Conservation (phyloP, 257 asterid genomes). For the Apocynum venetum region DNA sequence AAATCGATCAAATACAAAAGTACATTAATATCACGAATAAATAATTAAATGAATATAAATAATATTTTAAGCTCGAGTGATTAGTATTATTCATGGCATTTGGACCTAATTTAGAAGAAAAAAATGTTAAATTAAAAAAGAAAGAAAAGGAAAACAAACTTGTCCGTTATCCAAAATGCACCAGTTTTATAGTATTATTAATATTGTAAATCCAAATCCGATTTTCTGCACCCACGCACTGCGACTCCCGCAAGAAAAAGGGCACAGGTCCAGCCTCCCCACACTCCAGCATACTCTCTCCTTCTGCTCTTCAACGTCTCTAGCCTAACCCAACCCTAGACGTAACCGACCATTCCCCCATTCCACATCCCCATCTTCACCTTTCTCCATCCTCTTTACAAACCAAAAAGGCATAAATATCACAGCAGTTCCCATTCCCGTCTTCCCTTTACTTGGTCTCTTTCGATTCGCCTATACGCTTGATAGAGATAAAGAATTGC, state of each 20-base stretch:
- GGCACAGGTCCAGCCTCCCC: neutral
- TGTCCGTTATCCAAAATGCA: neutral
- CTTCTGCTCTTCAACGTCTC: neutral
- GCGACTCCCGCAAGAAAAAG: too few species aligned
- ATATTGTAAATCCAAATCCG: neutral
- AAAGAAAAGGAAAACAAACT: neutral
- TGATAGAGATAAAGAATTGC: neutral
- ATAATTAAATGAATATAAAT: too few species aligned
- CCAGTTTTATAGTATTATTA: neutral
- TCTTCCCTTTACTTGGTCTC: neutral
- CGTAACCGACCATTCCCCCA: neutral
- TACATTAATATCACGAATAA: too few species aligned
- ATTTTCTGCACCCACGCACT: neutral
- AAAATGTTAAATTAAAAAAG: neutral
- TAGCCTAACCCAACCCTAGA: constrained; percentile 1
- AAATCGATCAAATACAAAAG: too few species aligned
- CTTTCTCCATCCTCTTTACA: neutral
- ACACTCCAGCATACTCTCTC: neutral
- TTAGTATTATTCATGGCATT: too few species aligned
- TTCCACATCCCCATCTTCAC: neutral
- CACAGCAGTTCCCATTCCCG: neutral
- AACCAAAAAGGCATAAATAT: neutral
- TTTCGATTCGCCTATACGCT: neutral
- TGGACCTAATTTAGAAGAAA: neutral
- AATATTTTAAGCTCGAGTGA: too few species aligned